Evolutionary conservation across 1,284 basidiomycete species (phyloP), one percentile per base, ranked within the genome.

Genomic region (Heterobasidion occidentale): DNA sequence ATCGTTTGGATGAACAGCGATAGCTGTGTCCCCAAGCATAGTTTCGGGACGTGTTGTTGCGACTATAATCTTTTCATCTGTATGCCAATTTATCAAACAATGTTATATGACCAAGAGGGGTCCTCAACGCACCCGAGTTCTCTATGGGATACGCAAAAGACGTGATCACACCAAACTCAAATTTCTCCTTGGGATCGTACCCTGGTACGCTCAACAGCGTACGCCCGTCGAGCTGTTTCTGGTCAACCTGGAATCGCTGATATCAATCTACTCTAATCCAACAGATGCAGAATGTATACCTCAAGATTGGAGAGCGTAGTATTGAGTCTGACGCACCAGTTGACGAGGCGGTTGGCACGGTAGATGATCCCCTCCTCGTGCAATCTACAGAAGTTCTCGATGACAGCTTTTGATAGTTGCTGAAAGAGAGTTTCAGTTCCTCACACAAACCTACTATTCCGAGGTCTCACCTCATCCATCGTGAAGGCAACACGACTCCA

Each of bases 21-120:
- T 88, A 36, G 93, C 97, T 7, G 94, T 95, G 80, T 99, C 97
- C 58, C 97, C 97, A 0, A 99, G 81, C 91, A 99, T 97, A 1
- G 97, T 99, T 74, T 99, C 97, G 0, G 95, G 95, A 79, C 97
- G 92, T 11, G 97, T 99, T 2, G 97, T 99, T 0, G 95, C 96
- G 53, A 99, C 89, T 56, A 97, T 79, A 61, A 99, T 91, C 68
- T 81, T 88, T 70, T 98, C 96, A 59, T 97, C 94, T 85, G 62
- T 12, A 38, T 50, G 15, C 47, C 6, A 27, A 49, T 19, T 2
- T 2, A 8, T 36, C 8, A 51, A 15, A 35, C 6, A 51, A 19
- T 15, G 46, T 3, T 33, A 4, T 1, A 4, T 48, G 11, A 8
- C 15, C 9, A 35, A 38, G 17, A 34, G 7, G 35, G 45, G 48